Conservation (phyloP, 176 grass and related monocot genomes). For the Eleusine coracana region DNA sequence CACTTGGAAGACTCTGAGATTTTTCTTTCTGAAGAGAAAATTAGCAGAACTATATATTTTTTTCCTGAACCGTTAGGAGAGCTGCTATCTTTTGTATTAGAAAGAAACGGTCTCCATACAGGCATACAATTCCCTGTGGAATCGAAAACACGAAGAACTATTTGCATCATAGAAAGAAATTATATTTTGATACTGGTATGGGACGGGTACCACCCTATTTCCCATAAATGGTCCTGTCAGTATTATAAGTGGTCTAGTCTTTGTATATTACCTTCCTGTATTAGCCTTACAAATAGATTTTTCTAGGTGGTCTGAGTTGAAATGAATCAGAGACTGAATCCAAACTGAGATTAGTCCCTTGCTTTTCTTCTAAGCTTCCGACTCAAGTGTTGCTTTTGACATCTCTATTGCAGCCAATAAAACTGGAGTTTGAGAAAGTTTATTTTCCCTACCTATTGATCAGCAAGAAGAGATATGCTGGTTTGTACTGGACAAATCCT, state of each 20-base stretch:
- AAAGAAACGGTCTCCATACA: neutral
- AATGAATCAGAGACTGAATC: neutral
- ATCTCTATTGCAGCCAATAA: constrained; percentile 78
- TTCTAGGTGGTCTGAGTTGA: neutral
- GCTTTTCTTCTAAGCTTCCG: too few species aligned
- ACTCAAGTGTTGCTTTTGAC: constrained; percentile 16
- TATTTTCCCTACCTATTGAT: constrained; percentile 96
- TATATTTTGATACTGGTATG: neutral
- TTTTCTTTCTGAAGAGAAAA: too few species aligned
- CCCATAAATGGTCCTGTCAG: neutral
- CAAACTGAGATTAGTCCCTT: too few species aligned
- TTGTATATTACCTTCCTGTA: neutral
- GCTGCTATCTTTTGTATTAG: neutral
- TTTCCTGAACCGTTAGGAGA: neutral
- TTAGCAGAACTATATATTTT: too few species aligned
- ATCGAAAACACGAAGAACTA: neutral
- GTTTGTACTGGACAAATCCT: constrained; percentile 97
- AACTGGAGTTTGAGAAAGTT: constrained; percentile 97
- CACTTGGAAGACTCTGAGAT: too few species aligned
- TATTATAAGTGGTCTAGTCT: neutral
- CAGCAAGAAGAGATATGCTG: constrained; percentile 99
- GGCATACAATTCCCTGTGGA: neutral
- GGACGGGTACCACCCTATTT: neutral
- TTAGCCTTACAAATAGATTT: neutral
- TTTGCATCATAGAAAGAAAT: neutral